A percentile compares a stretch with the other conserved stretches of the same genome.
phyloP scores from a whole-genome alignment of 176 grass and related monocot genomes.

The Juncus effusus region DNA sequence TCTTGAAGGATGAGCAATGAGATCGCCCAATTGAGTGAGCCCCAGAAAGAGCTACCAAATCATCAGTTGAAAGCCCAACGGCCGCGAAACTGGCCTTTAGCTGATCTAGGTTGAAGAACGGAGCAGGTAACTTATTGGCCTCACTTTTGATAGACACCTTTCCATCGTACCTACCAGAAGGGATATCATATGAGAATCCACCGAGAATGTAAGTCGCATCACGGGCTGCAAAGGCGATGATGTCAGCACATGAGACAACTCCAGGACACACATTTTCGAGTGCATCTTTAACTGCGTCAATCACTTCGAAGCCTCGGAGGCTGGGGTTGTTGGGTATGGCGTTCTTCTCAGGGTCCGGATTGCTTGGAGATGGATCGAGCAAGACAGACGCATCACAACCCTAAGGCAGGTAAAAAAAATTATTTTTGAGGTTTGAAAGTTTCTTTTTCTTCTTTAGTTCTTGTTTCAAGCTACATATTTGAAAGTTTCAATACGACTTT shows the following conservation, averaged over 20 bases:
- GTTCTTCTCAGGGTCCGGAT: not conserved
- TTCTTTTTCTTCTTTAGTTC: no score
- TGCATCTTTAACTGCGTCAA: conserved; percentile 6
- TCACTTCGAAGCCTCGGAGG: conserved; percentile 22
- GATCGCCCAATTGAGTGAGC: not conserved
- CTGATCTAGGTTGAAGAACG: conserved; percentile 12
- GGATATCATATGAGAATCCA: conserved; percentile 7
- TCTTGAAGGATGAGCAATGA: conserved; percentile 20
- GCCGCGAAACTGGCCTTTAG: conserved; percentile 12
- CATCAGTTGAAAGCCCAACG: conserved; percentile 16
- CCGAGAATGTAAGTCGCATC: not conserved
- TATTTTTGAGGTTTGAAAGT: no score
- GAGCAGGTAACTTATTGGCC: not conserved
- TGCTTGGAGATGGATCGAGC: not conserved
- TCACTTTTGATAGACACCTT: conserved; percentile 7
- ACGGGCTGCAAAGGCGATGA: conserved; percentile 26
- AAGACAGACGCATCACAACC: conserved; percentile 25
- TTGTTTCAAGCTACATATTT: no score
- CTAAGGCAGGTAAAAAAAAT: not conserved
- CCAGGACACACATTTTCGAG: conserved; percentile 7
- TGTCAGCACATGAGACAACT: conserved; percentile 23
- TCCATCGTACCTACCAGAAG: conserved; percentile 15
- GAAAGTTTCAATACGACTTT: no score
- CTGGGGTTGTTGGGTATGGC: not conserved
- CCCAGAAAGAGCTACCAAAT: conserved; percentile 32